phyloP scores from a whole-genome alignment of 83 land plant genomes.

The Larix sibirica region DNA sequence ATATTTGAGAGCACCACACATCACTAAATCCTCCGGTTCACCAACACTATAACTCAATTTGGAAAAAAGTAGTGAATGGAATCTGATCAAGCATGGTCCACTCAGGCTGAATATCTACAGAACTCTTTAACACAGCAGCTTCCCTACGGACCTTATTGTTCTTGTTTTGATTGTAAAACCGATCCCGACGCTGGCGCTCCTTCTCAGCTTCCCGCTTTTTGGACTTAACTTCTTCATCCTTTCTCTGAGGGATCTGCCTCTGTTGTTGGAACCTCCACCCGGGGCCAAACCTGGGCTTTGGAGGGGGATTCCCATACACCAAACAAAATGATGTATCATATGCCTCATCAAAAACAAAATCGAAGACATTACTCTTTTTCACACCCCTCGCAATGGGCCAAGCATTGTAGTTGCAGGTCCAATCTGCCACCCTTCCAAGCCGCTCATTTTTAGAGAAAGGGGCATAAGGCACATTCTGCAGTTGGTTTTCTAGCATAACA shows the following conservation, averaged over 20 bases:
- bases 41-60: slow-evolving; percentile 79
- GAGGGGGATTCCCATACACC: slow-evolving; percentile 85
- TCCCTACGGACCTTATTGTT: too few species aligned
- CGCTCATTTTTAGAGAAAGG: slow-evolving; percentile 93
- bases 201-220: too few species aligned
- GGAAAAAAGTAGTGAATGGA: too few species aligned
- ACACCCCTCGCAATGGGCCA: slow-evolving; percentile 25
- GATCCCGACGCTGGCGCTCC: too few species aligned
- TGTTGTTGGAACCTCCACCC: too few species aligned
- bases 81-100: too few species aligned
- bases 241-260: too few species aligned
- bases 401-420: slow-evolving; percentile 54
- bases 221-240: too few species aligned
- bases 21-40: slow-evolving; percentile 84
- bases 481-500: slow-evolving; percentile 32
- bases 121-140: slow-evolving; percentile 59
- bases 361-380: slow-evolving; percentile 70
- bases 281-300: slow-evolving; percentile 84
- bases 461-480: slow-evolving; percentile 85
- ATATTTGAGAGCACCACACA: slow-evolving; percentile 83
- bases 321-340: slow-evolving; percentile 86
- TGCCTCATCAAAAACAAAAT: slow-evolving; percentile 80
- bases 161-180: too few species aligned
- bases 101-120: slow-evolving; percentile 97
- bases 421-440: slow-evolving; percentile 95